Base-by-base conservation (phyloP, 2,329 filamentous ascomycete genomes). In the Ophiognomonia clavigignenti-juglandacearum region DNA sequence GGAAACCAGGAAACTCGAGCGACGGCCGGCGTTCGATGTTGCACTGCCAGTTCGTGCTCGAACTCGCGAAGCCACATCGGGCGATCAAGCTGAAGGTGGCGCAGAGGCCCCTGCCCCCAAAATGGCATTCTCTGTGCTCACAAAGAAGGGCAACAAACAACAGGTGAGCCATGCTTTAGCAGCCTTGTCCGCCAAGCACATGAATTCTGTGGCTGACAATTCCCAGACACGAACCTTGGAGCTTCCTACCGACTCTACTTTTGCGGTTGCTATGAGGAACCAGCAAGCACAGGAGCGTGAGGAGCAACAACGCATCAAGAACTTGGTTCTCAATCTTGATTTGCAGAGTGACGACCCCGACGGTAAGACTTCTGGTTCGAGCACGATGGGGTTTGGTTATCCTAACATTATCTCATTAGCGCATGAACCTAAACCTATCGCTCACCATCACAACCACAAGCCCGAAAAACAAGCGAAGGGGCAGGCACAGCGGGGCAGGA, bases 221-320 rank as follows among this genome's bases (percentile, higher is more conserved):
- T 11, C 45, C 24, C 58, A 95, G 88, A 96, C 92, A 19, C 87
- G 88, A 42, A 93, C 88, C 6, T 91, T 97, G 57, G 90, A 93
- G 59, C 73, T 97, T 39, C 87, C 87, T 9, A 84, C 92, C 2
- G 88, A 98, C 64, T 97, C 93, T 1, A 91, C 83, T 41, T 96
- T 98, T 68, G 93, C 93, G 6, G 80, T 97, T 55, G 93, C 93
- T 36, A 93, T 98, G 90, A 93, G 89, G 64, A 90, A 81, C 51
- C 91, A 97, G 69, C 91, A 96, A 63, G 87, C 95, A 67, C 92
- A 90, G 3, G 92, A 97, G 64, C 85, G 86, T 44, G 93, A 96
- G 62, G 95, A 98, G 65, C 92, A 98, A 65, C 90, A 96, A 65
- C 87, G 93, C 53, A 98, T 98, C 80, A 98, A 98, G 73, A 96